phyloP scores from a whole-genome alignment of 768 basidiomycete genomes.

The Russula virescens region DNA sequence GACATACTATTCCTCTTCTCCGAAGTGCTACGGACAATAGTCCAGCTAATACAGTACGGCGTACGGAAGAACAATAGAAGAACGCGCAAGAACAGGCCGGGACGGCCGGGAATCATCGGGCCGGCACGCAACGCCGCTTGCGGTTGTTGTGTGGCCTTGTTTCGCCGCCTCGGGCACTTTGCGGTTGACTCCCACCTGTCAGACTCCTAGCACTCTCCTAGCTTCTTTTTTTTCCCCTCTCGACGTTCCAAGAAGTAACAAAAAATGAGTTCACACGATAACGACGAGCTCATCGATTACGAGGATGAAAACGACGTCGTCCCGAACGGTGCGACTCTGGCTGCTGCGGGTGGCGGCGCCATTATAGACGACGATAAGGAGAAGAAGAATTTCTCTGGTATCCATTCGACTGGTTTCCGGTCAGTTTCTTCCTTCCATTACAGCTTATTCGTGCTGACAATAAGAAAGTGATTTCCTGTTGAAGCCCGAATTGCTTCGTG shows the following conservation, averaged over 20 bases:
- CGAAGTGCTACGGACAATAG: no score
- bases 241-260: conserved; percentile 28
- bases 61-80: no score
- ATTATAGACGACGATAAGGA: conserved; percentile 60
- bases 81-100: no score
- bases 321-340: conserved; percentile 49
- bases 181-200: conserved; percentile 25
- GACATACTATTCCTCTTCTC: no score
- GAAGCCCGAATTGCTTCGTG: conserved; percentile 94
- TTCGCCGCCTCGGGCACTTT: conserved; percentile 9
- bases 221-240: conserved; percentile 24
- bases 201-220: conserved; percentile 29
- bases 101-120: neutral
- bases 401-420: conserved; percentile 99
- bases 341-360: conserved; percentile 42
- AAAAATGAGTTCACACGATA: conserved; percentile 74
- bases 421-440: conserved; percentile 33
- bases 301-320: conserved; percentile 84
- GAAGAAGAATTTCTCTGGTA: conserved; percentile 98
- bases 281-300: conserved; percentile 92
- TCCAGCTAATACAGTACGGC: no score
- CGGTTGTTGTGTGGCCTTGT: conserved; percentile 21
- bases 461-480: conserved; percentile 84
- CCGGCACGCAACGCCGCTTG: neutral
- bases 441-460: conserved; percentile 14